Base-by-base conservation (phyloP, 805 yeast species). In the Candida hispaniensis region DNA sequence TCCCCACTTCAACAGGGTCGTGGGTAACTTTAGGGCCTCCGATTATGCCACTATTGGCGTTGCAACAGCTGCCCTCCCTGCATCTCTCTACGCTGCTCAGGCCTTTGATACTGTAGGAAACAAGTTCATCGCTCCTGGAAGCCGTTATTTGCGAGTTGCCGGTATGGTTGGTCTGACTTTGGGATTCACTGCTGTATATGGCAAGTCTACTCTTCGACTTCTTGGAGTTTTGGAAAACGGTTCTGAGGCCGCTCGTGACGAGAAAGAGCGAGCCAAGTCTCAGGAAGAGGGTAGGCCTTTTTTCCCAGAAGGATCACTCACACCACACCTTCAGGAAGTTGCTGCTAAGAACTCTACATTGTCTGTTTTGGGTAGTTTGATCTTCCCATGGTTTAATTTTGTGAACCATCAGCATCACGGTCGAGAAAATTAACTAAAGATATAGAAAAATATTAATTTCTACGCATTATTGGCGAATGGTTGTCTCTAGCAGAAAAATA, bases 341-440 rank as follows among this genome's bases (percentile, higher is more conserved):
- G 73, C 93, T 41, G 72, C 79, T 48, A 69, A 83, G 61, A 78
- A 79, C 64, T 76, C 91, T 14, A 78, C 75, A 46, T 73, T 73
- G 51, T 72, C 93, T 6, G 73, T 71, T 50, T 55, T 71, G 39
- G 60, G 65, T 38, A 52, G 75, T 47, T 69, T 73, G 39, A 51
- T 79, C 42, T 55, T 81, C 48, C 93, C 93, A 14, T 75, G 83
- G 82, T 80, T 82, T 64, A 82, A 82, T 60, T 61, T 79, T 43
- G 83, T 74, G 29, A 60, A 73, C 54, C 94, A 81, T 57, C 83
- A 80, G 47, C 75, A 73, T 61, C 94, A 81, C 56, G 91, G 88
- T 15, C 36, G 36, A 23, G 36, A 32, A 23, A 21, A 32, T 20
- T 22, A 22, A 18, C n/a, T n/a, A n/a, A n/a, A n/a, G n/a, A n/a